Base-by-base conservation (phyloP, 169 alveolate genomes). In the Plasmodium relictum region DNA sequence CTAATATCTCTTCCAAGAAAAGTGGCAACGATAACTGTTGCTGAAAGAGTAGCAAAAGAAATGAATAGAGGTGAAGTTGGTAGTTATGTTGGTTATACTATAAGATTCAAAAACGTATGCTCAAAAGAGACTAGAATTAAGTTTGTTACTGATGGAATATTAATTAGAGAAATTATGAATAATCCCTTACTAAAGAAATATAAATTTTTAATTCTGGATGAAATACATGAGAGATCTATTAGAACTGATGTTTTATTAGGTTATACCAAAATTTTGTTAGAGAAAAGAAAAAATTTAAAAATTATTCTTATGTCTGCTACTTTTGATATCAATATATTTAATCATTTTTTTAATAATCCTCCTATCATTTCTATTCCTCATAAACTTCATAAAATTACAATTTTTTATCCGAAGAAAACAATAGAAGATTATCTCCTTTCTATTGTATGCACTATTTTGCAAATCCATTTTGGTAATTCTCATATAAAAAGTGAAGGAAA, bases 221-320 rank as follows among this genome's bases (percentile, higher is more conserved):
- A 98, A 91, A 98, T 97, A n/a, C 99, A 98, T 88, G 99, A 98
- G 80, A 94, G 99, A 85, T 96, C 99, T 48, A 93, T 97, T 4
- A 96, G 98, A 72, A 94, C 98, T 8, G 99, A 98, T 89, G 96
- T 97, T 37, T 93, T 98, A 39, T 87, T 97, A 90, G 98, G 98
- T 22, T 91, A 97, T 59, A 89, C 97, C 10, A 96, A 96, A 70
- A 80, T 95, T 71, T 83, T 95, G 62, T 65, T 95, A 26, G 63
- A 88, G 56, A 95, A 73, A 88, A 90, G 97, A 69, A 65, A 92
- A 69, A 97, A 97, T 62, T 72, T 98, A 6, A 97, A 96, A 91
- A 93, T 98, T 54, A 94, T 98, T 18, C 94, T 98, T 22, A 97
- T 97, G 99, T 96, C 98, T 58, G 99, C 99, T 8, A 98, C 99